Base-by-base conservation (phyloP, 2,329 filamentous ascomycete genomes). In the Neofusicoccum parvum region DNA sequence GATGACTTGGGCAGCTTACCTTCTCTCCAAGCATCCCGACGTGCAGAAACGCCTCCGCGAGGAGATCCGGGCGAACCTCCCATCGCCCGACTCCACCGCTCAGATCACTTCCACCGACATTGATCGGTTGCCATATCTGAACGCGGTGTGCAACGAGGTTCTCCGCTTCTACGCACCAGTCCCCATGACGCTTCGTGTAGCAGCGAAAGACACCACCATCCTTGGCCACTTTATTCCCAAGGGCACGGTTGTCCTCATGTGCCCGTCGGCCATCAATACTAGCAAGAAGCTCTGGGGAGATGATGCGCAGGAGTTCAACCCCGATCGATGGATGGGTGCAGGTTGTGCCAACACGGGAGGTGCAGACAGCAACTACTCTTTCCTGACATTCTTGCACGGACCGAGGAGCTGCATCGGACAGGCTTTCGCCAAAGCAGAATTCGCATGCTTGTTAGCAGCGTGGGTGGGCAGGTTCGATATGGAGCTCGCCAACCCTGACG, bases 341-440 rank as follows among this genome's bases (percentile, higher is more conserved):
- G 81, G 82, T 6, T 76, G 78, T 43, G 78, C 80, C 5, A 88
- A 88, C 64, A 87, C 86, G 48, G 92, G 92, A 6, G 91, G 91
- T 9, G 90, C 92, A 1, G 81, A 83, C 15, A 92, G 85, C 69
- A 95, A 94, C 76, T 96, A 90, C 74, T 86, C 89, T 0, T 89
- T 90, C 71, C 75, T 94, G 78, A 94, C 92, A 0, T 97, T 97
- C 78, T 76, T 97, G 66, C 92, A 96, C 74, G 94, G 94, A 0
- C 92, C 93, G 1, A 82, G 93, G 62, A 91, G 89, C 73, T 97
- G 94, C 74, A 97, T 97, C 70, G 94, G 93, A 0, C 86, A 89
- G 76, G 83, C 83, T 2, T 97, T 97, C 78, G 91, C 94, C 0
- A 90, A 88, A 74, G 87, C 90, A 0, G 94, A 97, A 81, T 91